These are phyloP conservation scores for Xenosphaeropsis pyriputrescens DNA, from an alignment of 2,329 filamentous ascomycete genomes.

Conservation along the genomic window DNA sequence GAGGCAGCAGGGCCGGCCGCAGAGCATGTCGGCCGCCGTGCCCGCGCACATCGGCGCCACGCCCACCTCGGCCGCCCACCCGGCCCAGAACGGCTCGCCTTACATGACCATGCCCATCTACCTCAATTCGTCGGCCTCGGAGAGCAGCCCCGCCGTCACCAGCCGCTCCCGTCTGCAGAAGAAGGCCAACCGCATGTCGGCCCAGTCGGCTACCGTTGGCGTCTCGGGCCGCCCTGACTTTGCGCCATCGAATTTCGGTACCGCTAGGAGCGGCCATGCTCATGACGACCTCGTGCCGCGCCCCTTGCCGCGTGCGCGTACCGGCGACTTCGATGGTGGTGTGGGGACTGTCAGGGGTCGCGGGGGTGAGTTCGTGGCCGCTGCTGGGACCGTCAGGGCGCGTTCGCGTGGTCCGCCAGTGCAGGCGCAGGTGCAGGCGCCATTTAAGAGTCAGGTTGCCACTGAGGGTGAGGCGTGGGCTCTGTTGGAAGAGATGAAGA, in stretches of 20 bases:
- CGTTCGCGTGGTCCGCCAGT: conserved; percentile 14
- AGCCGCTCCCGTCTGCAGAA: conserved; percentile 51
- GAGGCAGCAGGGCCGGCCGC: conserved; percentile 33
- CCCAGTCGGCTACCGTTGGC: conserved; percentile 9
- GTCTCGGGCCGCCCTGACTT: conserved; percentile 14
- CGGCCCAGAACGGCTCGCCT: too few species aligned
- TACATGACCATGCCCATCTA: conserved; percentile 2
- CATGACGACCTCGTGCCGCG: conserved; percentile 13
- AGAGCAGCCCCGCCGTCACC: conserved; percentile 20
- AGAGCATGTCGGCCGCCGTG: conserved; percentile 22
- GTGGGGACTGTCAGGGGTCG: conserved; percentile 5
- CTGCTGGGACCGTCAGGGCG: conserved; percentile 18
- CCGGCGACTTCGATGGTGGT: conserved; percentile 12
- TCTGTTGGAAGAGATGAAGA: conserved; percentile 56
- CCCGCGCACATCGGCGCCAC: conserved; percentile 5
- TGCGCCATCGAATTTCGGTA: conserved; percentile 5
- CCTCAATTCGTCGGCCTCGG: conserved; percentile 15
- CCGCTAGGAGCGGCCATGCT: conserved; percentile 4
- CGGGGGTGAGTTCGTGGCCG: conserved; percentile 5
- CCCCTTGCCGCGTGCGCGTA: conserved; percentile 11
- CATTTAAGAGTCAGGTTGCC: conserved; percentile 10
- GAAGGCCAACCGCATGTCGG: conserved; percentile 23
- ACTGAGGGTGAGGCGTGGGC: conserved; percentile 33
- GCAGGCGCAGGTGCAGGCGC: conserved; percentile 10
- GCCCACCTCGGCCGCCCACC: too few species aligned